Evolutionary conservation across 176 grass and related monocot species (phyloP), one percentile per base, ranked within the genome.

Genomic region (Coix lacrymajobi): DNA sequence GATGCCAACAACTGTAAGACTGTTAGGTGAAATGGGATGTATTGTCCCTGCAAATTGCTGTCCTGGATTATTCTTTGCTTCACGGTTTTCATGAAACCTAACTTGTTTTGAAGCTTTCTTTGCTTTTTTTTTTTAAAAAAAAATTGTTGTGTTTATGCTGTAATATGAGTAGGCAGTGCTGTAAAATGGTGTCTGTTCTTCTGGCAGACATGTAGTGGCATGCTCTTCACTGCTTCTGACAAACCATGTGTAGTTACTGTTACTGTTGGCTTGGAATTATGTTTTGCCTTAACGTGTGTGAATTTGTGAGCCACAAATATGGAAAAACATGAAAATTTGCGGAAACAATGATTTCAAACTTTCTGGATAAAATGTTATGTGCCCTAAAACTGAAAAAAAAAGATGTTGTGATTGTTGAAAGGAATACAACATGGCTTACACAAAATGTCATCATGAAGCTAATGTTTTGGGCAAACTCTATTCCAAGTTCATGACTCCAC

Each of bases 341-440:
- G 66, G 29, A 38, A 51, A 17, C 14, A 49, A 19, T 25, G 24
- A 16, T 31, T 71, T n/a, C 60, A 62, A 51, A 1, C 1, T 70
- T 40, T 89, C 28, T 89, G 11, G 11, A 15, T 62, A 14, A 49
- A 85, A 70, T 51, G 20, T 69, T 52, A 62, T 64, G 20, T 56
- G 61, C 34, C 64, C 28, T 24, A 46, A 48, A 76, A 62, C 11
- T 83, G 33, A 2, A 84, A 41, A 4, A 78, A 39, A 66, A 57
- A n/a, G n/a, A 31, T 83, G 9, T 34, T 43, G 66, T 74, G n/a
- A 60, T 7, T 36, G 16, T 46, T 60, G 45, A 81, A 58, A 29
- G 8, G 58, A 75, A 49, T 44, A 26, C 9, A 78, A 9, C 49
- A 79, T 49, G 52, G 30, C 60, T 37, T 39, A 12, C 62, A 26